These are phyloP conservation scores for Penicillium olsonii DNA, from an alignment of 2,329 filamentous ascomycete species.

Conservation along the genomic window DNA sequence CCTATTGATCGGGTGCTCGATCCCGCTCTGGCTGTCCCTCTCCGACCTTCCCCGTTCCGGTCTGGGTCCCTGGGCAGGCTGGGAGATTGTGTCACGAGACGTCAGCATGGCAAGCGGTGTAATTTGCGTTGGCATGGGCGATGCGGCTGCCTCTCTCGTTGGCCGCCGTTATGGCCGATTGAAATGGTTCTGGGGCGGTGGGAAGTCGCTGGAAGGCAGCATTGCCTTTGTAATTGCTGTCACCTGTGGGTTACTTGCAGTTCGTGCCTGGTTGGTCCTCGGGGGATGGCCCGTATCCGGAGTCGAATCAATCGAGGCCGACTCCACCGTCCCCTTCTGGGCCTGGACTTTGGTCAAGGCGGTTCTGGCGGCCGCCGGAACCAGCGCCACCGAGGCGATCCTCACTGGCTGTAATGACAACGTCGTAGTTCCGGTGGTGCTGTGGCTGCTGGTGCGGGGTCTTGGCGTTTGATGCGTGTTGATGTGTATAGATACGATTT, in stretches of 20 bases:
- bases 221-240: conserved; percentile 81
- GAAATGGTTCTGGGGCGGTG: conserved; percentile 97
- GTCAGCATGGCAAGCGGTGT: conserved; percentile 90
- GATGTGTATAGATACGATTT: conserved; percentile 5
- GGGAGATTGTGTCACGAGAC: conserved; percentile 74
- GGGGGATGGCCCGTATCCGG: conserved; percentile 65
- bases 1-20: conserved; percentile 88
- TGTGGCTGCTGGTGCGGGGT: conserved; percentile 90
- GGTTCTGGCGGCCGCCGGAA: conserved; percentile 70
- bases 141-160: conserved; percentile 88
- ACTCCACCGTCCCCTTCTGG: conserved; percentile 29
- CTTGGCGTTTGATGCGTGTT: conserved; percentile 46
- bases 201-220: conserved; percentile 88
- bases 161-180: conserved; percentile 80
- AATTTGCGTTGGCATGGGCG: conserved; percentile 91
- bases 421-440: conserved; percentile 87
- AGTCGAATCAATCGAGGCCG: conserved; percentile 13
- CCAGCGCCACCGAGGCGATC: conserved; percentile 91
- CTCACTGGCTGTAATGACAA: conserved; percentile 98
- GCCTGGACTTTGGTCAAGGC: conserved; percentile 57
- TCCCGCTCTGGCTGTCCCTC: conserved; percentile 87
- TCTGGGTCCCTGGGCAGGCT: conserved; percentile 62
- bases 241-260: conserved; percentile 68
- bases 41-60: conserved; percentile 66
- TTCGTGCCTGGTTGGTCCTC: conserved; percentile 71